A percentile compares a stretch with the other conserved stretches of the same genome.
Evolutionary conservation across 2,329 filamentous ascomycete species (phyloP).

Genomic region (Fusarium sterilihyphosum): DNA sequence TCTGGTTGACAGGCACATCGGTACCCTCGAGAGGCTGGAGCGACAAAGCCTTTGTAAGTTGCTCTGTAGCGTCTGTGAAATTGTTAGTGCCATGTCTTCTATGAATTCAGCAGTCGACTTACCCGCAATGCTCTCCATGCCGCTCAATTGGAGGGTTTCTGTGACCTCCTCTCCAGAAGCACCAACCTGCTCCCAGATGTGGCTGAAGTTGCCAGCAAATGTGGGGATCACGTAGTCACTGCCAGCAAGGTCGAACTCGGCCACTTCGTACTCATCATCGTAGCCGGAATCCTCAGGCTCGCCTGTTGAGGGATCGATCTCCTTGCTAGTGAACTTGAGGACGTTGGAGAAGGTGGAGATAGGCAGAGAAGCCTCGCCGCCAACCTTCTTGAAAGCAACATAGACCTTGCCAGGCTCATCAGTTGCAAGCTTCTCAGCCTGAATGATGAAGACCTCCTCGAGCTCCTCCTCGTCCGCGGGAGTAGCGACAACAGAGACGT

Average conservation of each 20-base stretch:
- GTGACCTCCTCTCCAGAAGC: conserved; percentile 89
- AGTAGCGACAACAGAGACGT: conserved; percentile 84
- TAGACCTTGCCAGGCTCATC: conserved; percentile 94
- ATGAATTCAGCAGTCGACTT: conserved; percentile 50
- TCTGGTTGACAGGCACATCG: conserved; percentile 87
- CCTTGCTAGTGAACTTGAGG: conserved; percentile 97
- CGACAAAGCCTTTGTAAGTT: conserved; percentile 85
- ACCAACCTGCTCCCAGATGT: conserved; percentile 93
- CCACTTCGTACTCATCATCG: conserved; percentile 97
- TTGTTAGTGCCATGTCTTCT: conserved; percentile 35
- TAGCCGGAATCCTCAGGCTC: conserved; percentile 94
- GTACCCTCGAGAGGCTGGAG: conserved; percentile 94
- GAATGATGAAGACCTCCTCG: conserved; percentile 94
- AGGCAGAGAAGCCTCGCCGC: conserved; percentile 80
- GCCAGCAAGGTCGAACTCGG: conserved; percentile 88
- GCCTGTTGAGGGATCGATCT: conserved; percentile 93
- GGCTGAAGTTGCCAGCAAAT: conserved; percentile 94
- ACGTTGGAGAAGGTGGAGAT: conserved; percentile 87
- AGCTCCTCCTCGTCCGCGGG: conserved; percentile 83
- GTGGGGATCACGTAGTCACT: conserved; percentile 94
- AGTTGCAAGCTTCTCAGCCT: conserved; percentile 81
- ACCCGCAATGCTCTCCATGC: conserved; percentile 93
- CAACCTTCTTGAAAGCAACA: conserved; percentile 88
- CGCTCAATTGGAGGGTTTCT: conserved; percentile 88
- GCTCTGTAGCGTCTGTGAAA: conserved; percentile 84